Evolutionary conservation across 139 green algal species (phyloP).

Genomic region (Closterium sp.): DNA sequence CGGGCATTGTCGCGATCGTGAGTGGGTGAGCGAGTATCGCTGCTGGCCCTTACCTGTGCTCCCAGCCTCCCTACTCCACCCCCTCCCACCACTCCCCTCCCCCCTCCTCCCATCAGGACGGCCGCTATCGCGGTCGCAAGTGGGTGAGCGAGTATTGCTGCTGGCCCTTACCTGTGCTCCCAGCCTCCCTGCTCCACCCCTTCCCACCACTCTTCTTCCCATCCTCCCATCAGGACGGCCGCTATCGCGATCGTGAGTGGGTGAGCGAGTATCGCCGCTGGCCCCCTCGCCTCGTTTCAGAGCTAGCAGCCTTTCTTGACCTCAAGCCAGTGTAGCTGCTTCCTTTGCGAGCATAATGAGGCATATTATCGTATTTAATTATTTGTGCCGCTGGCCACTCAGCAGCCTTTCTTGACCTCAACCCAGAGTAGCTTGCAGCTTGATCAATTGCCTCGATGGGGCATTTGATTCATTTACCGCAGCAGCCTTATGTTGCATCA

Average conservation of each 20-base stretch:
- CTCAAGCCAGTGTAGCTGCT: background rate
- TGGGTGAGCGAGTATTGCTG: no score
- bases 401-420: background rate
- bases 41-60: background rate
- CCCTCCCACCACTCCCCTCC: background rate
- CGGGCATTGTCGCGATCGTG: background rate
- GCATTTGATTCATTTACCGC: no score
- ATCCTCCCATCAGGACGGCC: conserved; percentile 20
- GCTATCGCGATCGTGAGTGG: conserved; percentile 49
- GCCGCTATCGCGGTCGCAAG: no score
- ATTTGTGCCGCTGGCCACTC: no score
- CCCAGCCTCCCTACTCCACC: background rate
- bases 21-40: background rate
- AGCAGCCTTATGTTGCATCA: no score
- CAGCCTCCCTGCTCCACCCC: no score
- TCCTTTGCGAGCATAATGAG: no score
- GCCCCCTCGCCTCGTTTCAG: conserved; percentile 31
- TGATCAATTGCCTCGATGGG: no score
- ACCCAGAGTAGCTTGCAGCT: background rate
- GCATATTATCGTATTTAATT: no score
- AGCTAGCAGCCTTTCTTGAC: conserved; percentile 34
- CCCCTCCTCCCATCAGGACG: no score
- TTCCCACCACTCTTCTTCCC: no score
- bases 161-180: no score
- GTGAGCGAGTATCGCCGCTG: conserved; percentile 45